Base-by-base conservation (phyloP, 2,329 filamentous ascomycete genomes). In the Pezizomycotina sp. region DNA sequence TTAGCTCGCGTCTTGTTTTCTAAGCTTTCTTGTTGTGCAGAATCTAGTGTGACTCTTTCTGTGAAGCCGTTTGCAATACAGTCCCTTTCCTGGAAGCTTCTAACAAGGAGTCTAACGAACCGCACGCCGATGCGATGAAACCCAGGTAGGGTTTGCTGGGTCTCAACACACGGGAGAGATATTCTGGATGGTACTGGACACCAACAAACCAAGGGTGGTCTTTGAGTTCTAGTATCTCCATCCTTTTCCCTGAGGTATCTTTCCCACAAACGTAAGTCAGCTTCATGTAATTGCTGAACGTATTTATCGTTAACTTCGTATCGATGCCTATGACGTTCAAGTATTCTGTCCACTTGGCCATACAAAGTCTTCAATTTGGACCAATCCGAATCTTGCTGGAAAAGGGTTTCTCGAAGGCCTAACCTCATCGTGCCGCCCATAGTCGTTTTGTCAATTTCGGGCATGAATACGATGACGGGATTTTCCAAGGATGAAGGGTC, bases 151-250 rank as follows among this genome's bases (percentile, higher is more conserved):
- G 74, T 54, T 71, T 71, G 52, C 70, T 76, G 0, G 80, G 80
- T 31, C 70, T 63, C 44, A 91, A 60, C 2, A 89, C 82, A 34
- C 77, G 68, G 48, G 69, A 76, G 32, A 80, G 63, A 54, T 86
- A 92, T 58, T 93, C 83, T 2, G 84, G 82, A 56, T 92, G 83
- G 57, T 77, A 86, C 58, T 92, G 84, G 6, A 89, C 77, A 45
- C 77, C 76, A 12, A 91, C 79, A 49, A 75, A 92, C 65, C 71
- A 92, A 0, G 77, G 78, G 55, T 92, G 82, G 47, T 86, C 74
- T 54, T 74, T 74, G 44, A 91, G 60, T 59, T 92, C 82, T 22
- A 91, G 61, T 31, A 83, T 68, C 60, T 91, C 82, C 75, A 89
- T 82, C 20, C 82, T 69, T 49, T 76, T 69, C 27, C 77, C 79